These are phyloP conservation scores for Chimonanthus praecox DNA, from an alignment of 164 flowering plant species.

Conservation along the genomic window DNA sequence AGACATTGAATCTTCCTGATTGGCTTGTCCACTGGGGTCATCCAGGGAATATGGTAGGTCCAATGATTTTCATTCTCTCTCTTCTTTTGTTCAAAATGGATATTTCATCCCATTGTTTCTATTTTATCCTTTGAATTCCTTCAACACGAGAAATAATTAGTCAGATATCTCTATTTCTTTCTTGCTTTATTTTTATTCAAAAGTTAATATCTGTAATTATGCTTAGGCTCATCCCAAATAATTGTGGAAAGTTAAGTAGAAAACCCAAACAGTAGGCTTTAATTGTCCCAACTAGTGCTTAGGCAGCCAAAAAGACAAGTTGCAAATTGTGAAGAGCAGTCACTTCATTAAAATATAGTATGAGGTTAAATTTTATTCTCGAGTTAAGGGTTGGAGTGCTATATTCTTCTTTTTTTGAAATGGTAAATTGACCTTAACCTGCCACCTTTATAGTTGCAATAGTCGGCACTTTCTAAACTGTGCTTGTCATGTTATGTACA, in stretches of 20 bases:
- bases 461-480: too few species aligned
- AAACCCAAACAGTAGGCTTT: background rate
- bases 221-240: background rate
- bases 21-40: slow-evolving; percentile 99
- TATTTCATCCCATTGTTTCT: background rate
- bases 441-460: too few species aligned
- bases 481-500: too few species aligned
- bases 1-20: slow-evolving; percentile 66
- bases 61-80: background rate
- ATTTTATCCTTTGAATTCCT: background rate
- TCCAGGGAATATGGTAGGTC: slow-evolving; percentile 85
- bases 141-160: background rate
- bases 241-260: background rate
- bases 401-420: too few species aligned
- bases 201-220: background rate
- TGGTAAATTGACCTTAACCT: too few species aligned
- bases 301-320: background rate
- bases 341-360: background rate
- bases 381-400: background rate
- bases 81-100: background rate
- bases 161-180: background rate
- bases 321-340: background rate
- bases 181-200: background rate
- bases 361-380: background rate
- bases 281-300: background rate